Conservation (phyloP, 1,284 basidiomycete species). For the Tilletiaria anomala region DNA sequence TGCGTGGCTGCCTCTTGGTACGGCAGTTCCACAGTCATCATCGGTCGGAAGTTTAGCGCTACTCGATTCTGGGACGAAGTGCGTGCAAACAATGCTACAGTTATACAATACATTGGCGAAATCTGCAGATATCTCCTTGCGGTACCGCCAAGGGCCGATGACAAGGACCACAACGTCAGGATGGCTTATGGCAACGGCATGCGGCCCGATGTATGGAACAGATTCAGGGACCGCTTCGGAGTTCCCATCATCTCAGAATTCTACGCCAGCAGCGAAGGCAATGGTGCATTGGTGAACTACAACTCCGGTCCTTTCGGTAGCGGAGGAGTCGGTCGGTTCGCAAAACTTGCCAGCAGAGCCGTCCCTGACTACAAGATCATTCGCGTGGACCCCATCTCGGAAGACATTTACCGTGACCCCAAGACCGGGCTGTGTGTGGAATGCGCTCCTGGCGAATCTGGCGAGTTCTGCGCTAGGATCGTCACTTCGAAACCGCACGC, state of each 20-base stretch:
- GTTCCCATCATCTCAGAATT: constrained; percentile 36
- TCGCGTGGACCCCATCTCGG: constrained; percentile 37
- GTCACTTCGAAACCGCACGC: constrained; percentile 11
- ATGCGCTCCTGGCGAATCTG: constrained; percentile 24
- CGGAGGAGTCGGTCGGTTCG: constrained; percentile 37
- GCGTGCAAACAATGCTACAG: constrained; percentile 31
- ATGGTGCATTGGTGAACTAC: constrained; percentile 35
- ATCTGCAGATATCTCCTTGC: constrained; percentile 38
- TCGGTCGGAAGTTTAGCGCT: constrained; percentile 40
- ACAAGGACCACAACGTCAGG: constrained; percentile 39
- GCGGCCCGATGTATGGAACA: constrained; percentile 39
- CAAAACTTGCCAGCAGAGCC: constrained; percentile 12
- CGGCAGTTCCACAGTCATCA: constrained; percentile 35
- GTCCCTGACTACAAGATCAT: constrained; percentile 33
- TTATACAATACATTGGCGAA: constrained; percentile 40
- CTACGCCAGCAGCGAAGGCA: constrained; percentile 38
- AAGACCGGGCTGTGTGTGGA: constrained; percentile 31
- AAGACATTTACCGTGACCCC: constrained; percentile 34
- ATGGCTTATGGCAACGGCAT: constrained; percentile 41
- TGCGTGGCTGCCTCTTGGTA: constrained; percentile 31
- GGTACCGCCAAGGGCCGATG: constrained; percentile 26
- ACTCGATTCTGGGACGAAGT: constrained; percentile 34
- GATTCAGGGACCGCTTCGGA: constrained; percentile 37
- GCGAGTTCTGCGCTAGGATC: constrained; percentile 37
- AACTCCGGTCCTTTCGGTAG: constrained; percentile 37